phyloP scores from a whole-genome alignment of 2,329 filamentous ascomycete species.

The Biscogniauxia marginata region DNA sequence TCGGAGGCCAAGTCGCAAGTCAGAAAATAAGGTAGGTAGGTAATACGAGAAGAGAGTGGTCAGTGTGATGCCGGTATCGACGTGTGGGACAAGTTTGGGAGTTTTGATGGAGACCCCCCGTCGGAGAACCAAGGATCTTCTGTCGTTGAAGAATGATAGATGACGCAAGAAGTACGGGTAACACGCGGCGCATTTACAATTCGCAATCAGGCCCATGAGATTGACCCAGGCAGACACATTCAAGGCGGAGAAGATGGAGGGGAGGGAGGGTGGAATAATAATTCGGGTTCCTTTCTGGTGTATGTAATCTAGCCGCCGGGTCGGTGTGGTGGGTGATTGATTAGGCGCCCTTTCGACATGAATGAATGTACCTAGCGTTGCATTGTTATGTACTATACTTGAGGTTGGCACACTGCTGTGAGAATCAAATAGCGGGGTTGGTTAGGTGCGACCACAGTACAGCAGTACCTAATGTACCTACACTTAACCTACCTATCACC shows the following conservation, averaged over 20 bases:
- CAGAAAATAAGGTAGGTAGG: background rate
- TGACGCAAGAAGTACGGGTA: conserved; percentile 19
- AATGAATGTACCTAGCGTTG: background rate
- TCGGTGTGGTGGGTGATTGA: background rate
- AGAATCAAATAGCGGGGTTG: background rate
- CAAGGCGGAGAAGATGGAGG: conserved; percentile 14
- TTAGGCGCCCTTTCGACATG: conserved; percentile 1
- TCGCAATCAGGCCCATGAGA: conserved; percentile 22
- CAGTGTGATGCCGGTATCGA: background rate
- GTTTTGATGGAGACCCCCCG: background rate
- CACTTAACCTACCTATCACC: background rate
- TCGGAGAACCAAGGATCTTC: conserved; percentile 2
- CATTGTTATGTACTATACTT: background rate
- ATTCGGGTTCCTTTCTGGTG: background rate
- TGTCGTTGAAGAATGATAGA: conserved; percentile 2
- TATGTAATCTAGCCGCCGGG: background rate
- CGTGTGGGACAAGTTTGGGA: background rate
- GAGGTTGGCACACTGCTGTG: background rate
- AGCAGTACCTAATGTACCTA: background rate
- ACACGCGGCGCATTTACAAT: conserved; percentile 24
- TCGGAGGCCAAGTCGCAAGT: background rate
- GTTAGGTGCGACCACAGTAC: no score
- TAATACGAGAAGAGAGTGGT: no score
- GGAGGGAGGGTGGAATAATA: background rate
- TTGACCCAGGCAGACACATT: conserved; percentile 12